These are phyloP conservation scores for Gracilaria domingensis DNA, from an alignment of 23 red algal species.

Conservation along the genomic window DNA sequence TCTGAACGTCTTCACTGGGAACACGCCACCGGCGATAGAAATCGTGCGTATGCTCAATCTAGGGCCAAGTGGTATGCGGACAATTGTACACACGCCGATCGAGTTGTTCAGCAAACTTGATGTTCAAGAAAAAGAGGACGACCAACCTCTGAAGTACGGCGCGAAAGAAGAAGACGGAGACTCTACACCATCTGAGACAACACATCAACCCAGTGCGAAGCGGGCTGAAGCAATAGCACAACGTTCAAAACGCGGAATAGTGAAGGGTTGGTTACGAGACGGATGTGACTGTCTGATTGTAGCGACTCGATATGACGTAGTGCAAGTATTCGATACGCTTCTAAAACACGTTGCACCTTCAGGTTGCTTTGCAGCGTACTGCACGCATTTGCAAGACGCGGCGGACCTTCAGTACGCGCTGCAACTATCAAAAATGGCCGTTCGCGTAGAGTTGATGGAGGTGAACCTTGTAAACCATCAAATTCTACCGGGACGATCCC, in stretches of 20 bases:
- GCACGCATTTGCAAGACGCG: conserved; percentile 70
- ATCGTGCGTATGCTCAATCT: conserved; percentile 64
- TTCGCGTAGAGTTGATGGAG: conserved; percentile 66
- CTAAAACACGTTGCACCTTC: conserved; percentile 68
- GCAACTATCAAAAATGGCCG: conserved; percentile 52
- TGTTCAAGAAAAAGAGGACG: conserved; percentile 34
- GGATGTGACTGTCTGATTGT: conserved; percentile 63
- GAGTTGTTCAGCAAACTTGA: conserved; percentile 44
- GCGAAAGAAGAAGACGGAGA: conserved; percentile 14
- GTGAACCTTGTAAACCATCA: conserved; percentile 68
- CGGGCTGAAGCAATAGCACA: conserved; percentile 49
- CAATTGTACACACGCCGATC: conserved; percentile 67
- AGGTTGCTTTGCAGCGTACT: conserved; percentile 69
- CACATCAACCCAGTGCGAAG: conserved; percentile 19
- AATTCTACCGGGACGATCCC: conserved; percentile 73
- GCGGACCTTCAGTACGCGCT: conserved; percentile 70
- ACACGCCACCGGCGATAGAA: conserved; percentile 66
- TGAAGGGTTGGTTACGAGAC: conserved; percentile 50
- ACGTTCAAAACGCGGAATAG: conserved; percentile 50
- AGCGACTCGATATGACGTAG: conserved; percentile 71
- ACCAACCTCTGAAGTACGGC: conserved; percentile 53
- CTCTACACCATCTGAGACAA: background rate
- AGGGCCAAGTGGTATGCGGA: background rate
- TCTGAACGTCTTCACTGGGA: conserved; percentile 61
- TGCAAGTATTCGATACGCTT: conserved; percentile 61